Evolutionary conservation across 345 rosid species (phyloP).

Genomic region (Brassica rapa): DNA sequence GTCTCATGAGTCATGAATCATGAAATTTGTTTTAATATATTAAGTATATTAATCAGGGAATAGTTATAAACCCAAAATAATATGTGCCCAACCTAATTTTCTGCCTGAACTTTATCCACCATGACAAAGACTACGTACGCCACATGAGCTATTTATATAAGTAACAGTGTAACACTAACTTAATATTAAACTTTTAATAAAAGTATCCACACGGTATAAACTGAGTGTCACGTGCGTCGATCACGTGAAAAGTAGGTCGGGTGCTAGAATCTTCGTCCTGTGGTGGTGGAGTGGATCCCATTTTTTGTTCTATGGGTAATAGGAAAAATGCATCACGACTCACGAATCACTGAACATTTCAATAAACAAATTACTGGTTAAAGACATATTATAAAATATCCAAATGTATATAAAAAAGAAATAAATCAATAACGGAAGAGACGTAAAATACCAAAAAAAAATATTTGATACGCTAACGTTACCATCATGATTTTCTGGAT

Average conservation of each 20-base stretch:
- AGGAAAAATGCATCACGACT: slow-evolving; percentile 21
- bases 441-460: not conserved
- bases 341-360: slow-evolving; percentile 29
- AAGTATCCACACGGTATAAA: not conserved
- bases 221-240: slow-evolving; percentile 32
- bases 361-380: not conserved
- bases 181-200: not conserved
- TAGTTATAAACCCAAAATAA: not conserved
- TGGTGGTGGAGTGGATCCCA: slow-evolving; percentile 22
- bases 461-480: not conserved
- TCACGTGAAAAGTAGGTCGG: slow-evolving; percentile 35
- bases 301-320: not conserved
- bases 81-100: not conserved
- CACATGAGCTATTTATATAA: not conserved
- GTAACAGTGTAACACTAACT: no score
- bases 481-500: not conserved
- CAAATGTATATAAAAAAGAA: not conserved
- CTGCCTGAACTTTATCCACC: not conserved
- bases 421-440: not conserved
- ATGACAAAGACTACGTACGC: not conserved
- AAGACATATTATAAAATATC: not conserved
- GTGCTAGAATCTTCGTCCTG: slow-evolving; percentile 28
- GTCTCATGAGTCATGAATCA: not conserved
- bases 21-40: not conserved
- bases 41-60: not conserved